Base-by-base conservation (phyloP, 805 yeast genomes). In the Saturnispora silvae region DNA sequence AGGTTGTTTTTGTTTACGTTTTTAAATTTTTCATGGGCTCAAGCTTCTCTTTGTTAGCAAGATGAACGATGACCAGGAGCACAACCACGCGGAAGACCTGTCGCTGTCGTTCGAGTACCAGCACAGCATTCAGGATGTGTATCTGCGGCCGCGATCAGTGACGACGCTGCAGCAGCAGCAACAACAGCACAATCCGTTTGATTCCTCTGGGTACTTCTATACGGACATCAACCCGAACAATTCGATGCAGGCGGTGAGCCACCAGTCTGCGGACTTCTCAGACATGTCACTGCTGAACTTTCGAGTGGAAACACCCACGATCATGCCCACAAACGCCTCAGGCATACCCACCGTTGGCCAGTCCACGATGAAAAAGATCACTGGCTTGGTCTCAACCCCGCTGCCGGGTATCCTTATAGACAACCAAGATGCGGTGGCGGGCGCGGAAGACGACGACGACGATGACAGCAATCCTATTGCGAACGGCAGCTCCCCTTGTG, bases 241-340 rank as follows among this genome's bases (percentile, higher is more conserved):
- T 3, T 27, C 23, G n/a, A 29, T 19, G n/a, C n/a, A 16, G n/a
- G n/a, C n/a, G n/a, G n/a, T n/a, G n/a, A 34, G 24, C 24, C 10
- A 14, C 5, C 22, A 35, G 5, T 3, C 8, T 28, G 35, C 31
- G 14, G 40, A 37, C 10, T 18, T 26, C 4, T 31, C 35, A 11
- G 40, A 37, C 20, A 26, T 37, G 18, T 37, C 40, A 20, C 19
- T 37, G 3, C 31, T 28, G 10, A 31, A 37, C 22, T 30, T 36
- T 17, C n/a, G 37, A 22, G 7, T 22, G 8, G 37, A 34, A 17
- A 35, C 35, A n/a, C 40, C 34, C 15, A 14, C 19, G 13, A 16
- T n/a, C 26, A 30, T 20, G 24, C 16, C 26, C 26, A 34, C 10
- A 34, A 40, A 30, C 38, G 42, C 10, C 40, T 45, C n/a, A 41